These are phyloP conservation scores for Erigeron canadensis DNA, from an alignment of 129 eudicot species.

Conservation along the genomic window DNA sequence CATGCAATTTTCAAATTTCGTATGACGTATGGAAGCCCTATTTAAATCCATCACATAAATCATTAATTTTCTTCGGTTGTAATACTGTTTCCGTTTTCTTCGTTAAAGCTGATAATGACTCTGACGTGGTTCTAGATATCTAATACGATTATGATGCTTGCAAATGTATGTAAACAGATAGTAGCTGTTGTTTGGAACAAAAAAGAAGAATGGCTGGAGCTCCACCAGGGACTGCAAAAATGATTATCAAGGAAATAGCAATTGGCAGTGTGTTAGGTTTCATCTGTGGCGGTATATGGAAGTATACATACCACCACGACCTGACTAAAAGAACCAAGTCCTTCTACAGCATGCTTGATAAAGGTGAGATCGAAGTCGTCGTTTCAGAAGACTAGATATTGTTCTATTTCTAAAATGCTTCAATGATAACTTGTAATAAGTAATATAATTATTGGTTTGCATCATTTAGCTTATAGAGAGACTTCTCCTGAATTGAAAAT, in stretches of 20 bases:
- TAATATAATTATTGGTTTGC: conserved; percentile 5
- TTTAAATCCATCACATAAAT: too few species aligned
- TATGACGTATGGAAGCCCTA: too few species aligned
- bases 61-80: too few species aligned
- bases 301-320: conserved; percentile 20
- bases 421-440: conserved; percentile 24
- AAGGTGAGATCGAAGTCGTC: conserved; percentile 34
- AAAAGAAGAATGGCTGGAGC: conserved; percentile 37
- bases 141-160: background rate
- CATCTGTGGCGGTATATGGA: conserved; percentile 32
- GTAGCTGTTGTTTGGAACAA: background rate
- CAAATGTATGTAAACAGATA: conserved; percentile 10
- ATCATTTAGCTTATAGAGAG: background rate
- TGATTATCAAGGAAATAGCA: conserved; percentile 36
- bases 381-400: conserved; percentile 27
- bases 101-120: background rate
- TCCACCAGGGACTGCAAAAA: conserved; percentile 38
- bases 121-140: background rate
- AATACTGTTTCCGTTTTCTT: too few species aligned
- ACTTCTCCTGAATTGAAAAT: too few species aligned
- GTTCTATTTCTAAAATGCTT: background rate
- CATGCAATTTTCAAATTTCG: too few species aligned
- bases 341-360: conserved; percentile 40
- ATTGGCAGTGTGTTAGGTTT: conserved; percentile 23
- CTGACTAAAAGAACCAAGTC: conserved; percentile 29